Percentiles rank a stretch among this genome's conserved stretches.
These are phyloP conservation scores for Violaceomyces palustris DNA, from an alignment of 1,284 basidiomycete species.

Conservation along the genomic window DNA sequence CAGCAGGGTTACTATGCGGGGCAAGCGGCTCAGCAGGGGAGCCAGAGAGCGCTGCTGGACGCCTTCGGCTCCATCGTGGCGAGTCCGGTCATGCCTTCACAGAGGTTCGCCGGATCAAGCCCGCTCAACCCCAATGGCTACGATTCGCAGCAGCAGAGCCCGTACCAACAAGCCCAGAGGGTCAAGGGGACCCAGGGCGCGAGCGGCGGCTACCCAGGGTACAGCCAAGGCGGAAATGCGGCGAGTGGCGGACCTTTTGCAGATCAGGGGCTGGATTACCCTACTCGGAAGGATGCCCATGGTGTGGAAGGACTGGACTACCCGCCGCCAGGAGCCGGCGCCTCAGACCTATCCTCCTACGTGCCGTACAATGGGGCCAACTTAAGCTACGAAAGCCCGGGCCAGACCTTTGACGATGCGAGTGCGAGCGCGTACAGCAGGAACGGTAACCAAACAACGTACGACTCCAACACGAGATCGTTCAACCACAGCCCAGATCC, in stretches of 20 bases:
- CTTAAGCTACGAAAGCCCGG: background rate
- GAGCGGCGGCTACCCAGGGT: no score
- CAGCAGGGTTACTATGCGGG: background rate
- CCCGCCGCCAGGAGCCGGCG: conserved; percentile 10
- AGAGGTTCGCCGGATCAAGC: background rate
- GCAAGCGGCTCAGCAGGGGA: background rate
- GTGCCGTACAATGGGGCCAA: conserved; percentile 9
- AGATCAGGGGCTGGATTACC: conserved; percentile 21
- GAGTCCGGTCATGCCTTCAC: no score
- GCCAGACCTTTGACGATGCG: background rate
- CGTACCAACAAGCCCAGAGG: background rate
- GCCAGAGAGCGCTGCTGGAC: conserved; percentile 15
- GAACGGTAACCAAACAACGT: background rate
- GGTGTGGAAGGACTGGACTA: conserved; percentile 26
- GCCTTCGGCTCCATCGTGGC: no score
- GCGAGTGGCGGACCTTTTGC: conserved; percentile 4
- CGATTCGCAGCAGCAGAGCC: background rate
- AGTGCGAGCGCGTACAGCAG: background rate
- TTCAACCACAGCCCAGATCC: conserved; percentile 8
- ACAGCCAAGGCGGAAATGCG: no score
- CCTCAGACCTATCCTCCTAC: conserved; percentile 18
- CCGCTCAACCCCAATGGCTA: background rate
- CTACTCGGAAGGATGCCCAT: conserved; percentile 16
- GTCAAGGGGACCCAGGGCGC: no score
- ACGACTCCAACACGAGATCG: background rate